Percentiles rank a stretch among this genome's conserved stretches.
Evolutionary conservation across 495 filamentous ascomycete genomes (phyloP).

Genomic region (Hypoxylon lenormandii): DNA sequence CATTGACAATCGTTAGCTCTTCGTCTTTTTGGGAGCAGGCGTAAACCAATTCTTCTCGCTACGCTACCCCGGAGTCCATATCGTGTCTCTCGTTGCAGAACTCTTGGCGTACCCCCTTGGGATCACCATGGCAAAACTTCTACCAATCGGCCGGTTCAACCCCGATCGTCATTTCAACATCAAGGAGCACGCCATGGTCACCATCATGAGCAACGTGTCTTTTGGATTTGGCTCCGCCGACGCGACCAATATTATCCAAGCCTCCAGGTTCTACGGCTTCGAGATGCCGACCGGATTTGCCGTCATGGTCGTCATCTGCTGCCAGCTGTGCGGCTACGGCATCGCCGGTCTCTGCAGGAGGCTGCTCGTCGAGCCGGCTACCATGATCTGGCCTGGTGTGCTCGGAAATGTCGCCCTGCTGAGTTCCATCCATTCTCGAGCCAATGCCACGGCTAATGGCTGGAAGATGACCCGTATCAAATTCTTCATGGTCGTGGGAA

Average conservation of each 20-base stretch:
- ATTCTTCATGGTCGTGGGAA: conserved; percentile 47
- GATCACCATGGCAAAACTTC: conserved; percentile 34
- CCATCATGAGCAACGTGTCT: conserved; percentile 51
- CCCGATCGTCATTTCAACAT: conserved; percentile 57
- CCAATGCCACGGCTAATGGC: conserved; percentile 41
- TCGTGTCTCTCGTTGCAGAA: conserved; percentile 46
- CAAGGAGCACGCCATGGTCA: conserved; percentile 58
- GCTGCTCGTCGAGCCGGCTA: conserved; percentile 58
- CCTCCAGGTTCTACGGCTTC: conserved; percentile 59
- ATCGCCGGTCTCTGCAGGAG: conserved; percentile 58
- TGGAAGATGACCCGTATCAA: conserved; percentile 48
- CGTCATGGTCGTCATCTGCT: conserved; percentile 51
- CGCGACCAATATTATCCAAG: conserved; percentile 61
- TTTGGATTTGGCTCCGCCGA: conserved; percentile 56
- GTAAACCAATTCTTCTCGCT: conserved; percentile 50
- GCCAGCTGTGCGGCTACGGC: conserved; percentile 58
- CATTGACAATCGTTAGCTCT: conserved; percentile 27
- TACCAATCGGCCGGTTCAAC: conserved; percentile 50
- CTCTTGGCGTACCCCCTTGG: conserved; percentile 47
- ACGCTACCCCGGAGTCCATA: conserved; percentile 47
- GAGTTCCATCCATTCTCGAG: conserved; percentile 44
- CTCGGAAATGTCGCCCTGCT: conserved; percentile 47
- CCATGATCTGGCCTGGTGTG: conserved; percentile 48
- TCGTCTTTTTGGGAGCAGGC: conserved; percentile 48
- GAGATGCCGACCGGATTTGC: conserved; percentile 59